phyloP scores from a whole-genome alignment of 2,329 filamentous ascomycete genomes.

The Beauveria medogensis region DNA sequence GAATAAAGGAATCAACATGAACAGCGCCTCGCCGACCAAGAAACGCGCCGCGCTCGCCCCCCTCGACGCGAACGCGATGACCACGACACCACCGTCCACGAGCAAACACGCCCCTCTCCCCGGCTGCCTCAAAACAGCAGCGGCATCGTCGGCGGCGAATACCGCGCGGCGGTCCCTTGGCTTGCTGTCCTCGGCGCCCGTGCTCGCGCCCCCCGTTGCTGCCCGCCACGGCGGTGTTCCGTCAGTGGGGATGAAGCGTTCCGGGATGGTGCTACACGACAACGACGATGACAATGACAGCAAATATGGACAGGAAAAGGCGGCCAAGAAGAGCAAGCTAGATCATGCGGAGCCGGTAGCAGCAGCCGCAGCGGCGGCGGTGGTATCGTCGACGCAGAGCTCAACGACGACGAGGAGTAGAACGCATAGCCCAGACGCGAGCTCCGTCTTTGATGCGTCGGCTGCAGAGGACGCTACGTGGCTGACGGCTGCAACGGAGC shows the following conservation, averaged over 20 bases:
- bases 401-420: conserved; percentile 13
- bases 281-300: conserved; percentile 12
- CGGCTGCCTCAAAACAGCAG: no score
- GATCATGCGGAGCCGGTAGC: conserved; percentile 4
- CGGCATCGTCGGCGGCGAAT: not conserved
- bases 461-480: conserved; percentile 35
- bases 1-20: not conserved
- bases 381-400: conserved; percentile 7
- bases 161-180: not conserved
- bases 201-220: not conserved
- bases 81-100: conserved; percentile 22
- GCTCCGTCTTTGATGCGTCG: conserved; percentile 44
- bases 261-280: conserved; percentile 11
- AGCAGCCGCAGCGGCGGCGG: no score
- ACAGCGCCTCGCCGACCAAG: conserved; percentile 31
- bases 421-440: conserved; percentile 32
- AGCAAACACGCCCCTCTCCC: not conserved
- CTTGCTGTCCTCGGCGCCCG: not conserved
- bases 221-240: not conserved
- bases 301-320: conserved; percentile 12
- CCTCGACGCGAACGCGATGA: conserved; percentile 37
- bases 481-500: conserved; percentile 42
- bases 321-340: conserved; percentile 27
- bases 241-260: conserved; percentile 22
- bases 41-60: conserved; percentile 39